phyloP scores from a whole-genome alignment of 352 stramenopile species.

The Phytophthora ohioensis region DNA sequence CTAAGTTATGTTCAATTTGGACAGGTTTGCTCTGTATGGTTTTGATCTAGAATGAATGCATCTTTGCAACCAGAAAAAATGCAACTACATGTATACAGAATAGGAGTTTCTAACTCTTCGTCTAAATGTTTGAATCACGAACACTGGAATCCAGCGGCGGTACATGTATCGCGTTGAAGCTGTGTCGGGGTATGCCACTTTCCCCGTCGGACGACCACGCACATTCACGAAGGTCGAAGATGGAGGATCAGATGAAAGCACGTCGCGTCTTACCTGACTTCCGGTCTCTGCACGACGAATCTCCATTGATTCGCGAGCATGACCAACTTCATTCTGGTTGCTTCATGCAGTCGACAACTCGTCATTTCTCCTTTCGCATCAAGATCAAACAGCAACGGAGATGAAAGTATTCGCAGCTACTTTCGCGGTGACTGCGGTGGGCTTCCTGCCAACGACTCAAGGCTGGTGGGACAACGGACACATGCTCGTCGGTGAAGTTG shows the following conservation, averaged over 20 bases:
- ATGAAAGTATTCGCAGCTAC: conserved; percentile 48
- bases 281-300: conserved; percentile 19
- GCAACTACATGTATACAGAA: not conserved
- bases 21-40: not conserved
- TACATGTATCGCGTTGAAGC: not conserved
- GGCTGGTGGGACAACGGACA: conserved; percentile 72
- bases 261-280: conserved; percentile 1
- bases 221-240: conserved; percentile 2
- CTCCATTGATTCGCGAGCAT: conserved; percentile 31
- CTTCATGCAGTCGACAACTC: not conserved
- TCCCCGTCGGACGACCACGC: not conserved
- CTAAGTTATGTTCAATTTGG: not conserved
- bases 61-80: not conserved
- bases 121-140: too few relatives aligned
- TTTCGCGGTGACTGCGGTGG: conserved; percentile 9
- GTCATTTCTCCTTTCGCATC: conserved; percentile 22
- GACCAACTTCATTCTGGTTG: not conserved
- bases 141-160: too few relatives aligned
- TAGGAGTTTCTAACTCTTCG: too few relatives aligned
- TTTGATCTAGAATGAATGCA: not conserved
- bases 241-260: conserved; percentile 9
- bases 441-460: conserved; percentile 26
- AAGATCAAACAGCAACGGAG: not conserved
- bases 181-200: not conserved
- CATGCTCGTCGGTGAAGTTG: conserved; percentile 60